phyloP scores from a whole-genome alignment of 805 yeast species.

The Kodamaea leandrae region DNA sequence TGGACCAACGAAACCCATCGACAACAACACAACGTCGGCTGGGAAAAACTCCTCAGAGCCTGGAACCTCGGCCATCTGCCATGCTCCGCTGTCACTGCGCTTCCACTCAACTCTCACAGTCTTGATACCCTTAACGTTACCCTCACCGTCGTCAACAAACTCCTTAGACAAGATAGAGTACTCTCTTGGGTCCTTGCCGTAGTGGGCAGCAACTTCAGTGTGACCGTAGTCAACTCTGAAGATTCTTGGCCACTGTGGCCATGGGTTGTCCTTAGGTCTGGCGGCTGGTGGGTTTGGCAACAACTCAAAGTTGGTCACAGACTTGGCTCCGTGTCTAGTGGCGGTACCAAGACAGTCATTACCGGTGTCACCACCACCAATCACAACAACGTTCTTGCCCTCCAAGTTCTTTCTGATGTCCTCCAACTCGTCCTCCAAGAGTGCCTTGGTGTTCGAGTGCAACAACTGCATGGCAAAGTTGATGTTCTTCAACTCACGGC shows the following conservation, averaged over 20 bases:
- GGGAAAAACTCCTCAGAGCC: conserved; percentile 92
- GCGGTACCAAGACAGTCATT: conserved; percentile 98
- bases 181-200: conserved; percentile 97
- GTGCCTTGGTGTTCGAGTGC: conserved; percentile 83
- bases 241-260: conserved; percentile 99
- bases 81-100: conserved; percentile 89
- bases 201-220: conserved; percentile 89
- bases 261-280: conserved; percentile 93
- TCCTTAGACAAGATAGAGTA: conserved; percentile 94
- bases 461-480: conserved; percentile 93
- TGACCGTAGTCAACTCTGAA: conserved; percentile 98
- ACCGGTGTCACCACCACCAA: conserved; percentile 99
- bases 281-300: conserved; percentile 86
- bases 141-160: conserved; percentile 91
- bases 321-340: conserved; percentile 94
- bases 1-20: conserved; percentile 98
- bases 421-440: conserved; percentile 76
- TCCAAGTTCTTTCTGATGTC: conserved; percentile 66
- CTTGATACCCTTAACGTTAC: conserved; percentile 91
- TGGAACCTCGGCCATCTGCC: conserved; percentile 99
- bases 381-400: conserved; percentile 91
- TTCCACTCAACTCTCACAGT: conserved; percentile 99
- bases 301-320: conserved; percentile 90
- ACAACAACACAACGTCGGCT: conserved; percentile 88
- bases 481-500: conserved; percentile 86